Evolutionary conservation across 805 yeast species (phyloP).

Genomic region (Nakazawaea holstii): DNA sequence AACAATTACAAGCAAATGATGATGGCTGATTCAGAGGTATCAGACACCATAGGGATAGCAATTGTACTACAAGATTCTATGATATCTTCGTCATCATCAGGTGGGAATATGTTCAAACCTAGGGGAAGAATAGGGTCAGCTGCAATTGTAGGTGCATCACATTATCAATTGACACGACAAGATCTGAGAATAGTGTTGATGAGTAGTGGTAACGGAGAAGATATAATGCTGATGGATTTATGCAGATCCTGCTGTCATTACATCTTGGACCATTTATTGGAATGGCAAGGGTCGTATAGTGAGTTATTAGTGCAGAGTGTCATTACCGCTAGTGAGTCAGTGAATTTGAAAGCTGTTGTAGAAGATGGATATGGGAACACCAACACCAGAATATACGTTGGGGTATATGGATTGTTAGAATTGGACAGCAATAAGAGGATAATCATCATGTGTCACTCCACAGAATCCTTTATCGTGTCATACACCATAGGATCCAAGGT

Average conservation of each 20-base stretch:
- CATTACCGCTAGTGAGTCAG: constrained; percentile 6
- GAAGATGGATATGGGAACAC: neutral
- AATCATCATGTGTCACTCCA: constrained; percentile 21
- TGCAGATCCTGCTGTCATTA: constrained; percentile 26
- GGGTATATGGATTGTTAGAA: constrained; percentile 17
- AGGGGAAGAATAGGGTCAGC: constrained; percentile 53
- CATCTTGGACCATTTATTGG: constrained; percentile 11
- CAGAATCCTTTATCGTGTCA: constrained; percentile 20
- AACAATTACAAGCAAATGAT: neutral
- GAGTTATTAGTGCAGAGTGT: constrained; percentile 17
- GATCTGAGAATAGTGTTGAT: constrained; percentile 22
- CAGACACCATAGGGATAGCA: constrained; percentile 43
- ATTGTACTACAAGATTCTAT: constrained; percentile 16
- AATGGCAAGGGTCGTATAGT: constrained; percentile 12
- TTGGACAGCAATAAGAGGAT: neutral
- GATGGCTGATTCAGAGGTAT: constrained; percentile 12
- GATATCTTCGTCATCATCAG: constrained; percentile 39
- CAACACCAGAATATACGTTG: constrained; percentile 18
- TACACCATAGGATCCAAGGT: constrained; percentile 3
- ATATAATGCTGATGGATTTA: constrained; percentile 38
- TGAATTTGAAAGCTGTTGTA: constrained; percentile 18
- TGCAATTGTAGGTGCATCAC: constrained; percentile 41
- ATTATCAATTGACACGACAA: constrained; percentile 20
- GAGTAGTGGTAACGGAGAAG: constrained; percentile 57
- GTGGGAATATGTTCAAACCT: constrained; percentile 46